Evolutionary conservation across 345 rosid genomes (phyloP), one percentile per base, ranked within the genome.

Genomic region (Brassica carinata): DNA sequence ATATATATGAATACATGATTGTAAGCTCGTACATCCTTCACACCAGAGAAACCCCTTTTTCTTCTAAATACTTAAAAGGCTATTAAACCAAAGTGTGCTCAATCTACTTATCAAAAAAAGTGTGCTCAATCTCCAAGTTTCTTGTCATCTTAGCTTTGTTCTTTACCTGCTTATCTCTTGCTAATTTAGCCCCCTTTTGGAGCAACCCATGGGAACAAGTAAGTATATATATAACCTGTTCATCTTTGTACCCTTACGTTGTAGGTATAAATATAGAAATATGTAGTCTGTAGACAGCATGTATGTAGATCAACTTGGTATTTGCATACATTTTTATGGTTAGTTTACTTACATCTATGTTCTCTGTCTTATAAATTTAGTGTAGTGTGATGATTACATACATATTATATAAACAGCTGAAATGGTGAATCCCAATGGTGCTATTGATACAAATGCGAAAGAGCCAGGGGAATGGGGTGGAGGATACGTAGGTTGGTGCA

Each of bases 401-500:
- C n/a, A 57, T 55, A 17, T 15, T 67, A 43, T 43, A 63, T 43
- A 27, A 65, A 75, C 61, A 63, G 61, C 40, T 51, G 79, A 66
- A 34, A 43, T 64, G 29, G 53, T 33, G 65, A 36, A 55, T 33
- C 36, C 33, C 55, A 57, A 36, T 4, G 72, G 57, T 31, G 64
- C 33, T n/a, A 61, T 14, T 29, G 67, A 63, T 29, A 29, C 27
- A 15, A 5, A 38, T 34, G 72, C 9, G 33, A 55, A 51, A 55
- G 57, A 75, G 36, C 79, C 79, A 0, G 34, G 53, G 64, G 48
- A 64, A 74, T 64, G 23, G 26, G 51, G 19, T 61, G 77, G 77
- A 63, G 62, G 45, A 59, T 72, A 65, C 48, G 8, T 30, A 23
- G 34, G 30, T 33, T 5, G 38, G 76, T 74, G 77, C 71, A 17